Evolutionary conservation across 768 basidiomycete genomes (phyloP).

Genomic region (Dioszegia aurantiaca): DNA sequence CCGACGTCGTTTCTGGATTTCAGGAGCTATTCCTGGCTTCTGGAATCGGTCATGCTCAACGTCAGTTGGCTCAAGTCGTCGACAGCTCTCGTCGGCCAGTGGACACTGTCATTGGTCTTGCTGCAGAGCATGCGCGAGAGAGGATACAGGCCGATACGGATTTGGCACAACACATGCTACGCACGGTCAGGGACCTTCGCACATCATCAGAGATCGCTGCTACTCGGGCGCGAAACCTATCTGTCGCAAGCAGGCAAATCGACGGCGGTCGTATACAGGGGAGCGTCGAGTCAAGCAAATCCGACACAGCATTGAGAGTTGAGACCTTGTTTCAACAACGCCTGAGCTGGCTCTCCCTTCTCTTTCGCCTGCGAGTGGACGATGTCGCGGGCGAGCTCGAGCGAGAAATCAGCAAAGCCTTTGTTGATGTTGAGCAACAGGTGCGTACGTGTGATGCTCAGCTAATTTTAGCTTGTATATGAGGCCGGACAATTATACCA

Average conservation of each 20-base stretch:
- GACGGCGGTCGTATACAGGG: constrained; percentile 8
- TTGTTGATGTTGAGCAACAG: constrained; percentile 36
- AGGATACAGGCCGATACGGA: not conserved
- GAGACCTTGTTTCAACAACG: constrained; percentile 17
- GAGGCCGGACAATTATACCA: constrained; percentile 45
- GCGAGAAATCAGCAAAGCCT: constrained; percentile 21
- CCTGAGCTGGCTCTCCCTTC: constrained; percentile 33
- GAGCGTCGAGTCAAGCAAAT: not conserved
- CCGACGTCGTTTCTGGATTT: constrained; percentile 10
- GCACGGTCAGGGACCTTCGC: constrained; percentile 22
- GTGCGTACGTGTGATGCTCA: constrained; percentile 8
- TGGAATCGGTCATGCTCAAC: constrained; percentile 13
- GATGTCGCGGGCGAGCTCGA: constrained; percentile 37
- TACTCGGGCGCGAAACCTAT: constrained; percentile 25
- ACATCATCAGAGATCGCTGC: constrained; percentile 14
- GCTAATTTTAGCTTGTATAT: constrained; percentile 36
- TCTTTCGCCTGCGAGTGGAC: constrained; percentile 33
- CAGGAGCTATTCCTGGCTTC: constrained; percentile 17
- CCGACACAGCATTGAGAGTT: constrained; percentile 22
- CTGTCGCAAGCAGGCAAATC: constrained; percentile 20
- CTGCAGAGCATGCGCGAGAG: not conserved
- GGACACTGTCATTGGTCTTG: not conserved
- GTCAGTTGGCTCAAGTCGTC: not conserved
- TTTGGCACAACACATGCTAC: constrained; percentile 9
- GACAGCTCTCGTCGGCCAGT: not conserved